Conservation (phyloP, 306 rosid genomes). For the Chamaecrista fasciculata region DNA sequence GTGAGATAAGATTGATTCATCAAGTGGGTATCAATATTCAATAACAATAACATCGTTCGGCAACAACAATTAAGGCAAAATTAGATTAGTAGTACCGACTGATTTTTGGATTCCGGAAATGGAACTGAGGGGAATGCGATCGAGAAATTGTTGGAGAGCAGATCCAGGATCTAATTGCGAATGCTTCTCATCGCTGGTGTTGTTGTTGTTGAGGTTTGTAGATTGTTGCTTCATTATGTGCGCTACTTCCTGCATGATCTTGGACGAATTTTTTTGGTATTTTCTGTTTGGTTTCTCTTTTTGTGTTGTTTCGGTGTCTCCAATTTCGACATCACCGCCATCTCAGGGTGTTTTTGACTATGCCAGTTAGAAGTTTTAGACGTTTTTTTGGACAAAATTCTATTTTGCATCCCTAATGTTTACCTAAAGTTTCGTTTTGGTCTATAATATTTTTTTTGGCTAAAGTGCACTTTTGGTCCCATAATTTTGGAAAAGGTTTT, state of each 20-base stretch:
- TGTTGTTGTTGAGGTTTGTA: background rate
- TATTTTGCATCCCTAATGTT: too few relatives aligned
- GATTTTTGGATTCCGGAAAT: constrained; percentile 48
- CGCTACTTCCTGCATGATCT: constrained; percentile 32
- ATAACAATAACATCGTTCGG: too few relatives aligned
- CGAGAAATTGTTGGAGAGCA: constrained; percentile 56
- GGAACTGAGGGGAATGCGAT: constrained; percentile 48
- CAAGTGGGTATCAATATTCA: background rate
- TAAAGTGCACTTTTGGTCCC: too few relatives aligned
- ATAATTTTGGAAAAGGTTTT: too few relatives aligned
- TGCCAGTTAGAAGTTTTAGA: too few relatives aligned
- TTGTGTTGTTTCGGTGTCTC: background rate
- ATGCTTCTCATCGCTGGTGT: background rate
- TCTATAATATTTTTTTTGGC: too few relatives aligned
- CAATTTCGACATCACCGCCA: constrained; percentile 2
- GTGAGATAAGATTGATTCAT: background rate
- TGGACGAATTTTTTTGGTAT: background rate
- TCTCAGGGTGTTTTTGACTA: constrained; percentile 17
- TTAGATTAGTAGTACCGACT: constrained; percentile 29
- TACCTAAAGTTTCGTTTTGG: too few relatives aligned
- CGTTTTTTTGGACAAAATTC: too few relatives aligned
- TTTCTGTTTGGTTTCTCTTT: background rate
- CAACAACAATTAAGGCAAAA: too few relatives aligned
- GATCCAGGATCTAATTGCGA: constrained; percentile 37
- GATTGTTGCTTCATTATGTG: constrained; percentile 1